These are phyloP conservation scores for Neurospora sp. DNA, from an alignment of 495 filamentous ascomycete species.

Conservation along the genomic window DNA sequence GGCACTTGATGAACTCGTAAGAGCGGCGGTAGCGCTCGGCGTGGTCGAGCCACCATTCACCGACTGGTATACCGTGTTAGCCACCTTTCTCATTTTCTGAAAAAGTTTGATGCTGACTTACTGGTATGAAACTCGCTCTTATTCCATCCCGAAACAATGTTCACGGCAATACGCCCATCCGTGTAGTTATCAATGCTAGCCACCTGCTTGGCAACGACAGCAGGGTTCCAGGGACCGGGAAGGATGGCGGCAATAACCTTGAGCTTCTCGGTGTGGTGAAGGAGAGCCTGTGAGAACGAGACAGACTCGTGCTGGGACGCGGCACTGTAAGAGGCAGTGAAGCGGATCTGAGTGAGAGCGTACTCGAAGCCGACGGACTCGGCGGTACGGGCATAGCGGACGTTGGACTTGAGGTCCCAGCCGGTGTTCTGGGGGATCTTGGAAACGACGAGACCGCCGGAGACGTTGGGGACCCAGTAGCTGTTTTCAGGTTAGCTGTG, in stretches of 20 bases:
- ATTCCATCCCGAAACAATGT: slow-evolving; percentile 41
- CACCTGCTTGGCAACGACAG: slow-evolving; percentile 39
- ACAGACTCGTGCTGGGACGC: slow-evolving; percentile 41
- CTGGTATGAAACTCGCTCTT: slow-evolving; percentile 32
- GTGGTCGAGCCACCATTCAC: slow-evolving; percentile 44
- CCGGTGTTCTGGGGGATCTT: slow-evolving; percentile 37
- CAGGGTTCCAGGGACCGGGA: slow-evolving; percentile 40
- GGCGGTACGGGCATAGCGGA: slow-evolving; percentile 33
- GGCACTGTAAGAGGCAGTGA: slow-evolving; percentile 40
- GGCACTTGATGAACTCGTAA: slow-evolving; percentile 36
- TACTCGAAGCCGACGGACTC: slow-evolving; percentile 38
- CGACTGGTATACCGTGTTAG: slow-evolving; percentile 23
- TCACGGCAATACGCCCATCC: slow-evolving; percentile 36
- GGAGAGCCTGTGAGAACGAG: slow-evolving; percentile 38
- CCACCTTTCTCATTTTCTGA: too few relatives aligned
- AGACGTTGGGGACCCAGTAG: slow-evolving; percentile 43
- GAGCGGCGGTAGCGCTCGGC: slow-evolving; percentile 38
- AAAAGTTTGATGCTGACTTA: background rate
- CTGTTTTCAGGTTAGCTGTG: slow-evolving; percentile 3
- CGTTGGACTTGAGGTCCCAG: slow-evolving; percentile 37
- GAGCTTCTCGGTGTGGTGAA: slow-evolving; percentile 31
- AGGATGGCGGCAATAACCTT: slow-evolving; percentile 40
- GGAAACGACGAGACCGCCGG: slow-evolving; percentile 36
- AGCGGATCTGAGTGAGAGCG: slow-evolving; percentile 38
- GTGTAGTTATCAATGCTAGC: slow-evolving; percentile 40